These are phyloP conservation scores for Amphicarpaea edgeworthii DNA, from an alignment of 306 rosid species.

Conservation along the genomic window DNA sequence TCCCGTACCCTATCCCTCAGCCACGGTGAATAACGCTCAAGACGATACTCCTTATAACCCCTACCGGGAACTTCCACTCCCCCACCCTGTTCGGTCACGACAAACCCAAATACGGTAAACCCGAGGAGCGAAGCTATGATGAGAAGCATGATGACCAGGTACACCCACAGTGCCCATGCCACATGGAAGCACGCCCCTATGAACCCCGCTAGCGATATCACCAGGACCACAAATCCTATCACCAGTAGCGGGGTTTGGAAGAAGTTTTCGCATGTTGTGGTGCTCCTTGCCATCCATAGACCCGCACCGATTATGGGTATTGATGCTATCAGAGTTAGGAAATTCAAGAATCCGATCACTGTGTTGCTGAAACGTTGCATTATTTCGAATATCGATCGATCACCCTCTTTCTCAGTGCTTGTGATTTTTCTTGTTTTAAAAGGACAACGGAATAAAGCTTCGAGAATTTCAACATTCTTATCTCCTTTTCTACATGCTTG, in stretches of 20 bases:
- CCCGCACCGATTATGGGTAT: conserved; percentile 93
- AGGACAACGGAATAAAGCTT: conserved; percentile 12
- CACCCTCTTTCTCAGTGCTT: not conserved
- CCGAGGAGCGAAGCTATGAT: conserved; percentile 64
- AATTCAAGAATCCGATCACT: conserved; percentile 84
- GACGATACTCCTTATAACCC: conserved; percentile 67
- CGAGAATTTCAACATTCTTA: conserved; percentile 15
- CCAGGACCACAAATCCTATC: conserved; percentile 75
- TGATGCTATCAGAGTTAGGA: conserved; percentile 79
- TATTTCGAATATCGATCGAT: too few relatives aligned
- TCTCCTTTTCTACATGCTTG: conserved; percentile 10
- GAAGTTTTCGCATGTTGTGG: conserved; percentile 74
- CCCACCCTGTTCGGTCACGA: conserved; percentile 69
- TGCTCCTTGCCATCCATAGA: conserved; percentile 86
- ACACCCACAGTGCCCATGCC: conserved; percentile 86
- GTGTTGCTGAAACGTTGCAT: conserved; percentile 91
- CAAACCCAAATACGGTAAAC: conserved; percentile 78
- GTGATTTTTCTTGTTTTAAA: conserved; percentile 18
- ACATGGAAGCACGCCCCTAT: conserved; percentile 92
- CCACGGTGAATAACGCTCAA: conserved; percentile 78
- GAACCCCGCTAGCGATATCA: conserved; percentile 84
- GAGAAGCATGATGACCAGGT: conserved; percentile 77
- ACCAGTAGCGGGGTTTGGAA: conserved; percentile 82
- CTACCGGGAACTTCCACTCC: conserved; percentile 78
- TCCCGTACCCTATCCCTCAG: conserved; percentile 64